Base-by-base conservation (phyloP, 2,329 filamentous ascomycete genomes). In the Beauveria varroae region DNA sequence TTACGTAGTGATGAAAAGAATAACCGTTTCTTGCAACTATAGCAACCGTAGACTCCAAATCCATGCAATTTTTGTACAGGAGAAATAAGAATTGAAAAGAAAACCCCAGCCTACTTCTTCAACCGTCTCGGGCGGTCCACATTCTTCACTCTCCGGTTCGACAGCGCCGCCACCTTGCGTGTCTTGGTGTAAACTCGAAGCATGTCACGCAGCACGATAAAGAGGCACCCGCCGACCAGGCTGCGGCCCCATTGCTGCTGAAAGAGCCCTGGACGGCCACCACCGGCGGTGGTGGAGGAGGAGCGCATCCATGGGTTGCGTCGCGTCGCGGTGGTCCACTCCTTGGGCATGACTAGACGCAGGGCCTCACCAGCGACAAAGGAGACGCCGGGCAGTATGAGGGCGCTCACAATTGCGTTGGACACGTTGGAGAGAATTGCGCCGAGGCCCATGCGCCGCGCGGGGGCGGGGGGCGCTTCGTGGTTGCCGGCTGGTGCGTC, bases 211-310 rank as follows among this genome's bases (percentile, higher is more conserved):
- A 96, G 73, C 10, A 96, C 86, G 18, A 98, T 87, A 68, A 93
- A 96, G 22, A 96, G 75, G 70, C 91, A 95, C 0, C 95, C 95
- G 1, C 95, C 95, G 1, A 95, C 82, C 3, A 99, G 79, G 68
- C 90, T 97, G 61, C 95, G 82, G 1, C 92, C 95, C 91, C 95
- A 98, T 62, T 87, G 86, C 67, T 89, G 85, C 69, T 95, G 90
- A 37, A 99, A 73, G 28, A 98, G 78, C 0, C 89, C 87, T 0
- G 84, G 83, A 3, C 82, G 78, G 18, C 40, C 40, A 5, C 30
- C 44, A 37, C 78, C 64, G 28, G 43, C 34, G 41, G 78, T 62
- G 12, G 65, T 65, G 18, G 63, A 52, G 3, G 65, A 66, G 10
- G 65, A 62, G 3, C 65, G 62, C 34, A 64, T 61, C 66, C 68